A percentile compares a stretch with the other conserved stretches of the same genome.
Evolutionary conservation across 768 basidiomycete genomes (phyloP).

Genomic region (Botryobasidium botryosum): DNA sequence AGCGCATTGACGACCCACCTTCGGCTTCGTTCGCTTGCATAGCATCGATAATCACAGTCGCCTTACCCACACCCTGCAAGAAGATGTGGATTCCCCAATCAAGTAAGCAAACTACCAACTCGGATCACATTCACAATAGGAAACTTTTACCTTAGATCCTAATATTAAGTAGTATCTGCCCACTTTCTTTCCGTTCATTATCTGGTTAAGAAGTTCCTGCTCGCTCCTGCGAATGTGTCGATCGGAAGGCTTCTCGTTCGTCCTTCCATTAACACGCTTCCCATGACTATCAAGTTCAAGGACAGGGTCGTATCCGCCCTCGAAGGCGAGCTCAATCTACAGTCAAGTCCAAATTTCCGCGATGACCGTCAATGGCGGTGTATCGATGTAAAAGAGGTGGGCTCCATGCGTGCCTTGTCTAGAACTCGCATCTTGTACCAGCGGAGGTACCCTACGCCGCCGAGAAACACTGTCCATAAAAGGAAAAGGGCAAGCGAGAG

Average conservation of each 20-base stretch:
- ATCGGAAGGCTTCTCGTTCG: constrained; percentile 29
- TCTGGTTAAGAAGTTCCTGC: constrained; percentile 58
- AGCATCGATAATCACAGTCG: constrained; percentile 67
- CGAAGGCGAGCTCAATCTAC: constrained; percentile 66
- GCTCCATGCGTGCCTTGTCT: constrained; percentile 36
- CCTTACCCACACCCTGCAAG: constrained; percentile 57
- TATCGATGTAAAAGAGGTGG: not conserved
- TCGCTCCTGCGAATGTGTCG: constrained; percentile 54
- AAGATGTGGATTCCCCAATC: constrained; percentile 7
- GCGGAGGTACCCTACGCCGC: constrained; percentile 51
- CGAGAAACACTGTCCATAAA: constrained; percentile 34
- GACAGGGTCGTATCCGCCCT: constrained; percentile 66
- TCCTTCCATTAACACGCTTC: constrained; percentile 19
- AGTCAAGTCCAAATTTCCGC: no score
- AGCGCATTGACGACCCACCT: constrained; percentile 25
- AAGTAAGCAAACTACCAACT: constrained; percentile 1
- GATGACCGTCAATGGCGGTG: constrained; percentile 8
- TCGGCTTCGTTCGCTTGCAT: constrained; percentile 60
- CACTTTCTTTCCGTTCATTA: constrained; percentile 54
- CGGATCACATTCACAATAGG: constrained; percentile 6
- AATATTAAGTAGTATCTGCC: constrained; percentile 65
- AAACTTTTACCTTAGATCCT: constrained; percentile 50
- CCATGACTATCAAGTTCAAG: constrained; percentile 47
- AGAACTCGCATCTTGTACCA: constrained; percentile 79
- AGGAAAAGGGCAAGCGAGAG: not conserved